These are phyloP conservation scores for Cytospora leucostoma DNA, from an alignment of 2,329 filamentous ascomycete genomes.

Conservation along the genomic window DNA sequence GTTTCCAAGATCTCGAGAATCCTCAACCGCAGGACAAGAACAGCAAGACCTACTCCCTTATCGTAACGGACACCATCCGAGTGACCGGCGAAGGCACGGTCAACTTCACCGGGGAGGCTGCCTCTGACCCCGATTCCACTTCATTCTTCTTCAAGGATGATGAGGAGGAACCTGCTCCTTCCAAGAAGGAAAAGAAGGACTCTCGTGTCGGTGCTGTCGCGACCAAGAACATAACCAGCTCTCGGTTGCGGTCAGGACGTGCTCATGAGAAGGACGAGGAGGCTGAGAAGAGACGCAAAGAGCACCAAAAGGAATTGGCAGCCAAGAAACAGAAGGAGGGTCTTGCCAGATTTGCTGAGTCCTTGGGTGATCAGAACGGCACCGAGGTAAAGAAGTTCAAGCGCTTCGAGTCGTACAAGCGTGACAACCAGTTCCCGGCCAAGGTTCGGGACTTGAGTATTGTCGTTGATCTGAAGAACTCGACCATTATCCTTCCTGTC, in stretches of 20 bases:
- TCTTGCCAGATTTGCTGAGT: slow-evolving; percentile 80
- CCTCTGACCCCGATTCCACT: slow-evolving; percentile 87
- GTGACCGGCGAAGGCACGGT: slow-evolving; percentile 72
- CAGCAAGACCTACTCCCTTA: slow-evolving; percentile 83
- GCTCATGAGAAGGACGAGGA: slow-evolving; percentile 82
- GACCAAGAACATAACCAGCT: slow-evolving; percentile 93
- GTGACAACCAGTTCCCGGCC: slow-evolving; percentile 87
- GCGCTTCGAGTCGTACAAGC: slow-evolving; percentile 97
- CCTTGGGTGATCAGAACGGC: slow-evolving; percentile 81
- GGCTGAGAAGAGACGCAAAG: slow-evolving; percentile 80
- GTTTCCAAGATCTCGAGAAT: slow-evolving; percentile 87
- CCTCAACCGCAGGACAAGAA: slow-evolving; percentile 85
- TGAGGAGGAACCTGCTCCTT: slow-evolving; percentile 74
- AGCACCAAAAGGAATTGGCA: slow-evolving; percentile 89
- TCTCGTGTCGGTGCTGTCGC: slow-evolving; percentile 82
- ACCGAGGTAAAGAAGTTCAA: slow-evolving; percentile 98
- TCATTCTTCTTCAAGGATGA: slow-evolving; percentile 99
- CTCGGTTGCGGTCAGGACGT: slow-evolving; percentile 86
- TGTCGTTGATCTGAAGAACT: slow-evolving; percentile 86
- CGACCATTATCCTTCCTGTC: slow-evolving; percentile 88
- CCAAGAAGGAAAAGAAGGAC: slow-evolving; percentile 90
- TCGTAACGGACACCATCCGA: slow-evolving; percentile 91
- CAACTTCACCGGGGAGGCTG: slow-evolving; percentile 91
- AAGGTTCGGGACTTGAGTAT: slow-evolving; percentile 85
- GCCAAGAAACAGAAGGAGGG: slow-evolving; percentile 89